Conservation (phyloP, 106 monocot genomes). For the Triglochin maritima region DNA sequence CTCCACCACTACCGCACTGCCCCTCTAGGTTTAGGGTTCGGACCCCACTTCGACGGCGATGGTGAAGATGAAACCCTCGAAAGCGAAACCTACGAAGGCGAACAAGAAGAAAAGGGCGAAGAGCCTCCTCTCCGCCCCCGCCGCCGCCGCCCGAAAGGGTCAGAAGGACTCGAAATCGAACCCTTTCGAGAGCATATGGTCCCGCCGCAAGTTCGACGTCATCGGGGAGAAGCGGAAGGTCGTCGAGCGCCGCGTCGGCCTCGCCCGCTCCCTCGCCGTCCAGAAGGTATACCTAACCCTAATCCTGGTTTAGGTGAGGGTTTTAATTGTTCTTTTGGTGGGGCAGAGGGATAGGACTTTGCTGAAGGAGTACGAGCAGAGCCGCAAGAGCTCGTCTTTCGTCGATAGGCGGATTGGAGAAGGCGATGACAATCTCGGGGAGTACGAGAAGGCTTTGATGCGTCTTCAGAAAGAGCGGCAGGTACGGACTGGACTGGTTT, state of each 20-base stretch:
- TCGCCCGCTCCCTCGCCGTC: conserved; percentile 49
- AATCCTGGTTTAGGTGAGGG: not conserved
- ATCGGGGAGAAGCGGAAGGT: conserved; percentile 70
- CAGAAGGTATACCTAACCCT: conserved; percentile 43
- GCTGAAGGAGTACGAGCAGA: conserved; percentile 71
- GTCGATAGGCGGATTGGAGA: conserved; percentile 81
- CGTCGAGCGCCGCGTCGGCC: conserved; percentile 50
- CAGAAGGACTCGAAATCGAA: conserved; percentile 17
- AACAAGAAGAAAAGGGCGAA: conserved; percentile 51
- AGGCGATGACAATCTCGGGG: conserved; percentile 52
- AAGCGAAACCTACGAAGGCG: conserved; percentile 20
- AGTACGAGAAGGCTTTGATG: conserved; percentile 72
- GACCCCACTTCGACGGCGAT: conserved; percentile 8
- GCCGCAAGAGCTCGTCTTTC: conserved; percentile 62
- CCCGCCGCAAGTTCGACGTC: conserved; percentile 63
- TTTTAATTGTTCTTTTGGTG: not conserved
- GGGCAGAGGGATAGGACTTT: conserved; percentile 77
- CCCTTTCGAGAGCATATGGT: conserved; percentile 82
- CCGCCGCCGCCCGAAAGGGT: conserved; percentile 33
- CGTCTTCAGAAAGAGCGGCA: conserved; percentile 70
- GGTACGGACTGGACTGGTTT: conserved; percentile 12
- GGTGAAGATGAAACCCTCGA: conserved; percentile 30
- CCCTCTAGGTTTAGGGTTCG: not conserved
- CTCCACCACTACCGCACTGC: no score
- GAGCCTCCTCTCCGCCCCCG: conserved; percentile 28